Conservation (phyloP, 208 protist species). For the Crithidia bombi region DNA sequence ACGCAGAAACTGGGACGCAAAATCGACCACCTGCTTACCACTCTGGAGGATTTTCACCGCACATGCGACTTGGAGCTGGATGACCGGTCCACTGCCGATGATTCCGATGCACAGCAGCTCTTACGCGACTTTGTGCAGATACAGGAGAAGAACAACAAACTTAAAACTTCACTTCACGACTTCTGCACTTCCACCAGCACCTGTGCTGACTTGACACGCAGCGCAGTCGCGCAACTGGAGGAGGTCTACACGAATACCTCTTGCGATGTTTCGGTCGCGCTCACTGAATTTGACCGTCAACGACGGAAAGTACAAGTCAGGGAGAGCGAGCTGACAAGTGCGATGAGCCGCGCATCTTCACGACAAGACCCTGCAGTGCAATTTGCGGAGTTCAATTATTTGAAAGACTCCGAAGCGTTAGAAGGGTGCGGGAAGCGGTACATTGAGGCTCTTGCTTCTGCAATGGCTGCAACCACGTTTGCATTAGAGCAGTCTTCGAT, state of each 20-base stretch:
- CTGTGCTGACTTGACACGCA: slow-evolving; percentile 39
- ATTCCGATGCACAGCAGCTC: slow-evolving; percentile 22
- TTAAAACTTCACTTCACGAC: slow-evolving; percentile 34
- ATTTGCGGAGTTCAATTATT: slow-evolving; percentile 34
- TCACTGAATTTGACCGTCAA: slow-evolving; percentile 60
- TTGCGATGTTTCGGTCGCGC: slow-evolving; percentile 33
- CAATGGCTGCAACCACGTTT: slow-evolving; percentile 57
- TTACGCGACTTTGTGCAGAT: slow-evolving; percentile 37
- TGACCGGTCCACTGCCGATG: slow-evolving; percentile 9
- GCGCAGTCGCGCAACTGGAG: slow-evolving; percentile 45
- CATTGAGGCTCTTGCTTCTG: slow-evolving; percentile 37
- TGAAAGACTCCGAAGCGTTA: slow-evolving; percentile 31
- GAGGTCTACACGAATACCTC: slow-evolving; percentile 34
- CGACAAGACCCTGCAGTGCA: slow-evolving; percentile 24
- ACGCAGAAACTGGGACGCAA: slow-evolving; percentile 34
- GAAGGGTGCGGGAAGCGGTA: slow-evolving; percentile 40
- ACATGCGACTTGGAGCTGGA: slow-evolving; percentile 62
- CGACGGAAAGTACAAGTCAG: slow-evolving; percentile 53
- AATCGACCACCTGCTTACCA: slow-evolving; percentile 41
- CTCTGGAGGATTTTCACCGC: slow-evolving; percentile 50
- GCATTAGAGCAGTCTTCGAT: slow-evolving; percentile 74
- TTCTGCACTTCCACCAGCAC: slow-evolving; percentile 38
- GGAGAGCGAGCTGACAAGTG: slow-evolving; percentile 23
- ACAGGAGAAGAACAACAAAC: slow-evolving; percentile 24
- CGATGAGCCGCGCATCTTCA: slow-evolving; percentile 1